A percentile compares a stretch with the other conserved stretches of the same genome.
Evolutionary conservation across 495 filamentous ascomycete genomes (phyloP).

Genomic region (Chaetomidium leptoderma): DNA sequence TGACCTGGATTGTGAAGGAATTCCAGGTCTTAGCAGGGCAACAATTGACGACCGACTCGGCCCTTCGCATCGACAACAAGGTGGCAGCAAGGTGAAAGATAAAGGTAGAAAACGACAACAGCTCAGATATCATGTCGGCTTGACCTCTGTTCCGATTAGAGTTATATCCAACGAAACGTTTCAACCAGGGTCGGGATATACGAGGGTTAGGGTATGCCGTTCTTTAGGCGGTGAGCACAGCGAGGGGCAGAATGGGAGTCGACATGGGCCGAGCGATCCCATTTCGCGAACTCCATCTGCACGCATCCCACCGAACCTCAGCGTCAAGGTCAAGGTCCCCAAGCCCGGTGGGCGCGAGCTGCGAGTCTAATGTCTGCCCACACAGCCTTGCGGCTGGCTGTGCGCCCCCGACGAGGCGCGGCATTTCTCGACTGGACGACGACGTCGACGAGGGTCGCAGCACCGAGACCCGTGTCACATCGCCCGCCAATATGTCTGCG

Average conservation of each 20-base stretch:
- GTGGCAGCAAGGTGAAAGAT: too few relatives aligned
- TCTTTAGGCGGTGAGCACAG: not conserved
- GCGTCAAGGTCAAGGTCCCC: not conserved
- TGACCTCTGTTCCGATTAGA: too few relatives aligned
- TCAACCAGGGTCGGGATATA: too few relatives aligned
- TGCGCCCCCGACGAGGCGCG: slow-evolving; percentile 23
- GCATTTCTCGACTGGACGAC: slow-evolving; percentile 20
- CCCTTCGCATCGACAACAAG: too few relatives aligned
- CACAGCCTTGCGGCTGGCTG: slow-evolving; percentile 29
- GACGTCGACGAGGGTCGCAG: slow-evolving; percentile 4
- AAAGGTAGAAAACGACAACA: too few relatives aligned
- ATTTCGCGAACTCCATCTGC: not conserved
- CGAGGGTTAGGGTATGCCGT: slow-evolving; percentile 18
- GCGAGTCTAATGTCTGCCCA: slow-evolving; percentile 30
- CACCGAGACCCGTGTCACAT: not conserved
- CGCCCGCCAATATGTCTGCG: slow-evolving; percentile 16
- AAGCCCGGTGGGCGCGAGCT: slow-evolving; percentile 16
- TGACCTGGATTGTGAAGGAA: too few relatives aligned
- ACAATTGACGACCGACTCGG: too few relatives aligned
- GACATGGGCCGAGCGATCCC: not conserved
- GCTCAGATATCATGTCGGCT: too few relatives aligned
- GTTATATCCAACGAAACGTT: too few relatives aligned
- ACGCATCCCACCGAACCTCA: not conserved
- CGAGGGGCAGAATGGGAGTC: slow-evolving; percentile 11
- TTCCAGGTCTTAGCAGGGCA: too few relatives aligned